These are phyloP conservation scores for Aspergillus ochraceoroseus DNA, from an alignment of 2,329 filamentous ascomycete species.

Conservation along the genomic window DNA sequence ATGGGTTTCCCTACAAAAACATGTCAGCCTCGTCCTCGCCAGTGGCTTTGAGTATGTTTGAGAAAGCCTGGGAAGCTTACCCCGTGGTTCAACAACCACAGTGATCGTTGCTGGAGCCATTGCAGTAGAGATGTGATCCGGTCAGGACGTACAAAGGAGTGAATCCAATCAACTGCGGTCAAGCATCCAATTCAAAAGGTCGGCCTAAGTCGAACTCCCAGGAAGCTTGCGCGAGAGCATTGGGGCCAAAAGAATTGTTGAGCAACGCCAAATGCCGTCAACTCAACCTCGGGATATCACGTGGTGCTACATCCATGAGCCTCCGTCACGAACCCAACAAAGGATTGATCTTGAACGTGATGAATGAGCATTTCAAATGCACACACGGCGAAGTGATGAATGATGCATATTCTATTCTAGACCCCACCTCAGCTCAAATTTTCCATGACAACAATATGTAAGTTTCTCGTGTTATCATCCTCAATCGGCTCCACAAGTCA, in stretches of 20 bases:
- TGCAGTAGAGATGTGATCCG: conserved; percentile 5
- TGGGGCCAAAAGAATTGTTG: too few species aligned
- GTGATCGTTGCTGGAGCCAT: conserved; percentile 39
- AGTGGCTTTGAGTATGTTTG: conserved; percentile 1
- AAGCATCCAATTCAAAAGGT: not conserved
- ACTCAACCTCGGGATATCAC: too few species aligned
- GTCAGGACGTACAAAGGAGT: not conserved
- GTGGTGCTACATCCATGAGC: too few species aligned
- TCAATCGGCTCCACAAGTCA: not conserved
- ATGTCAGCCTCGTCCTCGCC: too few species aligned
- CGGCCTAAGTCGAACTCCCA: too few species aligned
- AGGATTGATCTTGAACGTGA: not conserved
- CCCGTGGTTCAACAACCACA: conserved; percentile 41
- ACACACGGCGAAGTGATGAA: too few species aligned
- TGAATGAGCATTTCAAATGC: too few species aligned
- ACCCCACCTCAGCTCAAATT: not conserved
- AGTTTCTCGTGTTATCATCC: not conserved
- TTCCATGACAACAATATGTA: not conserved
- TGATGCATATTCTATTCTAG: too few species aligned
- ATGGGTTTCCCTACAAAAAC: conserved; percentile 55
- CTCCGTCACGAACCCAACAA: not conserved
- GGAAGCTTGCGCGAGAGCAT: too few species aligned
- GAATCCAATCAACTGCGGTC: not conserved
- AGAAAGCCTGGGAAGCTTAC: conserved; percentile 27
- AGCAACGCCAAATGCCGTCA: too few species aligned